A percentile compares a stretch with the other conserved stretches of the same genome.
Conservation (phyloP, 208 protist species). For the Trypanosomatidae sp. region DNA sequence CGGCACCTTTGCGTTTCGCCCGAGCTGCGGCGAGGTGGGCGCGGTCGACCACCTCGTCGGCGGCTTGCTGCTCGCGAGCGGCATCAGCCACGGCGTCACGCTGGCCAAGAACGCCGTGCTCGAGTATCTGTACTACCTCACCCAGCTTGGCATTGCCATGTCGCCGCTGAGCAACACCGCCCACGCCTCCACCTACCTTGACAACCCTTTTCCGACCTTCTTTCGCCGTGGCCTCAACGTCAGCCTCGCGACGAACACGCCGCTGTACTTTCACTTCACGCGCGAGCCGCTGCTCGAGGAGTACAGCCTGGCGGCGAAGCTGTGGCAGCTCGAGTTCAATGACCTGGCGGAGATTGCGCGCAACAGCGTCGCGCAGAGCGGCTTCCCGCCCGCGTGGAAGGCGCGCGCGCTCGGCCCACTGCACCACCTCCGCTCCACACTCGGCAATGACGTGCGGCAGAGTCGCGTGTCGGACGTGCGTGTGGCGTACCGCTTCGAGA, state of each 20-base stretch:
- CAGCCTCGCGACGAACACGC: slow-evolving; percentile 96
- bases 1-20: slow-evolving; percentile 89
- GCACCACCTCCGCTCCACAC: slow-evolving; percentile 77
- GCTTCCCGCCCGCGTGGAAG: slow-evolving; percentile 92
- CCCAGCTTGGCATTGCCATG: slow-evolving; percentile 95
- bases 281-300: slow-evolving; percentile 98
- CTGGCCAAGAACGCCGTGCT: slow-evolving; percentile 90
- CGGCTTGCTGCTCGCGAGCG: slow-evolving; percentile 88
- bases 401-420: slow-evolving; percentile 85
- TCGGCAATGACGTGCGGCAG: slow-evolving; percentile 88
- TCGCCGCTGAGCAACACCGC: slow-evolving; percentile 98
- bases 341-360: slow-evolving; percentile 98
- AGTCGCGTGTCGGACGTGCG: slow-evolving; percentile 96
- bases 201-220: slow-evolving; percentile 94
- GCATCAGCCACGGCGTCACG: slow-evolving; percentile 97
- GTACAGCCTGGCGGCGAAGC: slow-evolving; percentile 96
- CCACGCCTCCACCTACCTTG: slow-evolving; percentile 91
- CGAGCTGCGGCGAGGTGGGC: slow-evolving; percentile 94
- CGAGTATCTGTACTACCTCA: slow-evolving; percentile 98
- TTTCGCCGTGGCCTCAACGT: slow-evolving; percentile 96
- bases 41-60: slow-evolving; percentile 88
- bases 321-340: slow-evolving; percentile 93
- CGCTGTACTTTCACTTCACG: slow-evolving; percentile 91
- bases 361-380: slow-evolving; percentile 93
- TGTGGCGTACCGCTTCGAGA: slow-evolving; percentile 90